Evolutionary conservation across 306 rosid genomes (phyloP), one percentile per base, ranked within the genome.

Genomic region (Sicyos edulis): DNA sequence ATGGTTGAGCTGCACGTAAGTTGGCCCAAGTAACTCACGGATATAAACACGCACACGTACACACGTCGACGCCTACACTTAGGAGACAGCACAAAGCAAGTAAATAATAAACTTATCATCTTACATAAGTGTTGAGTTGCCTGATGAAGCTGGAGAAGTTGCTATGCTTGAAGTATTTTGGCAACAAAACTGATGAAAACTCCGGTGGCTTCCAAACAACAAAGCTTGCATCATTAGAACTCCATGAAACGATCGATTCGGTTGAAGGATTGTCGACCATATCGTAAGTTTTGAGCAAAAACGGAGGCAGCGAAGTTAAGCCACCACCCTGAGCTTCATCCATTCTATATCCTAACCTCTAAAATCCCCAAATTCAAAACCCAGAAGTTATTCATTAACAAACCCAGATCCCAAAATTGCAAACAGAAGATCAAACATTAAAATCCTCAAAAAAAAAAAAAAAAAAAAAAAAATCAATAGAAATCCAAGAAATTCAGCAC

Each of bases 71-170:
- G 44, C 67, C 69, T 45, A 4, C 9, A 42, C 42, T 10, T 13
- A 52, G 52, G 71, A 59, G 65, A 59, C 17, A 58, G 44, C 65
- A 29, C 17, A 26, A 59, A 61, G 26, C 29, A 82, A 72, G 44
- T 55, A 34, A 9, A 56, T 32, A 40, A 73, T 60, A 70, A 74
- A n/a, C 65, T 34, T 44, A 72, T 77, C 58, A 54, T 59, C 92
- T 88, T 86, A 90, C 98, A 76, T 93, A 90, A 62, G 96, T 93
- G 72, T 93, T 93, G 69, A 93, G 92, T 77, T 93, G 98, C 73
- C 98, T 84, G 72, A 87, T 85, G 81, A 93, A 93, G 80, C 98
- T 90, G 8, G 98, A 88, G 85, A 93, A 93, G 82, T 93, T 93
- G 57, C 75, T 82, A 83, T 93, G 97, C 89, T 90, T 90, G 49